phyloP scores from a whole-genome alignment of 2,329 filamentous ascomycete genomes.

The Fusarium lateritium region DNA sequence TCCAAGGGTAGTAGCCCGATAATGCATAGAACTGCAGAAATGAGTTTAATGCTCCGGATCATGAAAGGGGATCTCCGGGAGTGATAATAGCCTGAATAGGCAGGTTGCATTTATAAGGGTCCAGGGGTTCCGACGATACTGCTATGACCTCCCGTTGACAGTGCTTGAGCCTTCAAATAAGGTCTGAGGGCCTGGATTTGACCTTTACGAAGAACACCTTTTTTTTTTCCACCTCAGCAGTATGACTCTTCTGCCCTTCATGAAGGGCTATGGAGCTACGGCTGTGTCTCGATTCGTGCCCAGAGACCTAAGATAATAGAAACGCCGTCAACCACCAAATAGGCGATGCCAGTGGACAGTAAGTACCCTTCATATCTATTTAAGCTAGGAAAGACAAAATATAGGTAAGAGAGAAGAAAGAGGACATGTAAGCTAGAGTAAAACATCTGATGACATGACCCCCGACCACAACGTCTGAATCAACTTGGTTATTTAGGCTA shows the following conservation, averaged over 20 bases:
- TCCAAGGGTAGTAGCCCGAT: neutral
- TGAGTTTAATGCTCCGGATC: neutral
- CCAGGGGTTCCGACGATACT: neutral
- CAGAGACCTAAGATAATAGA: slow-evolving; percentile 1
- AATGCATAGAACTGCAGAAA: neutral
- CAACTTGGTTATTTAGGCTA: neutral
- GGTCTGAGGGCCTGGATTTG: too few relatives aligned
- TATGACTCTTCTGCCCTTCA: too few relatives aligned
- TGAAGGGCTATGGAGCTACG: too few relatives aligned
- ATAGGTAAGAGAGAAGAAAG: neutral
- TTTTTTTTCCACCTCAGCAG: too few relatives aligned
- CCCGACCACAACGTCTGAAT: neutral
- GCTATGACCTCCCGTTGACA: too few relatives aligned
- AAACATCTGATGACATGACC: neutral
- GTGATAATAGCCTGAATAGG: neutral
- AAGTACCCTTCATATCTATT: neutral
- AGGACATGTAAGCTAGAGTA: neutral
- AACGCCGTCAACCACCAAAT: neutral
- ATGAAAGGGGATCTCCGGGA: neutral
- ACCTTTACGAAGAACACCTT: too few relatives aligned
- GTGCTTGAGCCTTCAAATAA: too few relatives aligned
- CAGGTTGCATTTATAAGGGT: neutral
- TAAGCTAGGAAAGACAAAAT: neutral
- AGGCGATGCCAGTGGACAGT: neutral
- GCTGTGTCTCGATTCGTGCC: neutral